Conservation (phyloP, 2,329 filamentous ascomycete genomes). For the Colletotrichum godetiae region DNA sequence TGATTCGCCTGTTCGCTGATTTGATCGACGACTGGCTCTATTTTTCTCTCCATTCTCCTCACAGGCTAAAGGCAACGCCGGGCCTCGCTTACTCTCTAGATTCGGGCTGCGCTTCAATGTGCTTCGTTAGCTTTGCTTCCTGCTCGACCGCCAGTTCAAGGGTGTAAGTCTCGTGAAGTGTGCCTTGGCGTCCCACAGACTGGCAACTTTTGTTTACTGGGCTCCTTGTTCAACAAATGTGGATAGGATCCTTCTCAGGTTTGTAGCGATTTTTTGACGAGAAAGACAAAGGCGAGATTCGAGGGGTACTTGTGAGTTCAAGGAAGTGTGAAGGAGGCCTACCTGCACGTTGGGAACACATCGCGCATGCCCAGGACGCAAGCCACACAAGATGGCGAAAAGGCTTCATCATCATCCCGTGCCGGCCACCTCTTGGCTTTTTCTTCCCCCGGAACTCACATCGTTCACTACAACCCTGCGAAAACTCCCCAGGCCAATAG, state of each 20-base stretch:
- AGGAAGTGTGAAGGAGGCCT: neutral
- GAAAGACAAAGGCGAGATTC: neutral
- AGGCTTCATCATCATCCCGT: constrained; percentile 14
- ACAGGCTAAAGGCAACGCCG: neutral
- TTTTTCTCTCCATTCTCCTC: neutral
- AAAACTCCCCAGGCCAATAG: neutral
- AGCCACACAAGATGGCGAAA: neutral
- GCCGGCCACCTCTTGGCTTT: neutral
- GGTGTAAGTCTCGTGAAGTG: neutral
- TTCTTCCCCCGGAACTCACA: neutral
- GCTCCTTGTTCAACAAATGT: too few relatives aligned
- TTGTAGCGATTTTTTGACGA: too few relatives aligned
- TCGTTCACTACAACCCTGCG: neutral
- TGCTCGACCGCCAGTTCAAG: neutral
- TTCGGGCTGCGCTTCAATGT: neutral
- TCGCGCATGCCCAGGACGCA: too few relatives aligned
- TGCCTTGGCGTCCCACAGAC: constrained; percentile 11
- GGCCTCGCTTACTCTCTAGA: too few relatives aligned
- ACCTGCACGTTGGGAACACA: neutral
- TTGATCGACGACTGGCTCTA: neutral
- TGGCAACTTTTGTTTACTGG: too few relatives aligned
- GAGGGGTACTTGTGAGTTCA: neutral
- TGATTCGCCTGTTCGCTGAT: neutral
- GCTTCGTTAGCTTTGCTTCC: constrained; percentile 13
- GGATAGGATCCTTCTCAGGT: too few relatives aligned